Conservation (phyloP, 768 basidiomycete genomes). For the Chiua virens region DNA sequence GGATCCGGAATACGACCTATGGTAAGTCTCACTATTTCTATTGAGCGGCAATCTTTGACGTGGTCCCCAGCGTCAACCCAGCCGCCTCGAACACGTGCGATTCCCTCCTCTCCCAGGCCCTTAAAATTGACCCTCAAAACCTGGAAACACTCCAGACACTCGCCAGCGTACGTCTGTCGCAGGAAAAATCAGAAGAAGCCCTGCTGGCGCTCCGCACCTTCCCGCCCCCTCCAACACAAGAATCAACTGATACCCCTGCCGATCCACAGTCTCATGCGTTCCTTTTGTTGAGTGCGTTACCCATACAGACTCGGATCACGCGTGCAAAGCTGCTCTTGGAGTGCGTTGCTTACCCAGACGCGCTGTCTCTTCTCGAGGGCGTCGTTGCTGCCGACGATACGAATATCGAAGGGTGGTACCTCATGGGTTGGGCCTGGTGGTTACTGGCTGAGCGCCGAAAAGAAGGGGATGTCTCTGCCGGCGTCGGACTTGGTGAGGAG, state of each 20-base stretch:
- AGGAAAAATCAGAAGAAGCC: conserved; percentile 82
- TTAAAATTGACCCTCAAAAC: conserved; percentile 72
- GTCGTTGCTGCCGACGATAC: conserved; percentile 81
- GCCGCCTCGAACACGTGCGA: conserved; percentile 84
- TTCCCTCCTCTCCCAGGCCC: conserved; percentile 66
- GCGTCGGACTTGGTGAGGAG: conserved; percentile 33
- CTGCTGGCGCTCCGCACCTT: conserved; percentile 35
- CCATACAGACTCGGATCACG: conserved; percentile 68
- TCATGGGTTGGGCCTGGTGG: conserved; percentile 94
- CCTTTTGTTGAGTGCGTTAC: conserved; percentile 33
- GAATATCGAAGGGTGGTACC: conserved; percentile 90
- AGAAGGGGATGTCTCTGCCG: conserved; percentile 47
- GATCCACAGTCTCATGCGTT: conserved; percentile 37
- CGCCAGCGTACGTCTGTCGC: conserved; percentile 87
- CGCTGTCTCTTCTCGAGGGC: conserved; percentile 73
- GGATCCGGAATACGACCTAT: conserved; percentile 86
- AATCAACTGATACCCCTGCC: background rate
- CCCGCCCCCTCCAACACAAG: conserved; percentile 13
- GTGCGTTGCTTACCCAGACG: conserved; percentile 65
- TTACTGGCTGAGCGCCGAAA: conserved; percentile 73
- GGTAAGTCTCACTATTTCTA: conserved; percentile 46
- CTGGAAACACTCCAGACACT: conserved; percentile 77
- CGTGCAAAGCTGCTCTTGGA: conserved; percentile 86
- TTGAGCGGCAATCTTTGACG: background rate
- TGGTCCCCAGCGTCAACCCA: conserved; percentile 66